Conservation (phyloP, 306 rosid species). For the Hippophae tibetana region DNA sequence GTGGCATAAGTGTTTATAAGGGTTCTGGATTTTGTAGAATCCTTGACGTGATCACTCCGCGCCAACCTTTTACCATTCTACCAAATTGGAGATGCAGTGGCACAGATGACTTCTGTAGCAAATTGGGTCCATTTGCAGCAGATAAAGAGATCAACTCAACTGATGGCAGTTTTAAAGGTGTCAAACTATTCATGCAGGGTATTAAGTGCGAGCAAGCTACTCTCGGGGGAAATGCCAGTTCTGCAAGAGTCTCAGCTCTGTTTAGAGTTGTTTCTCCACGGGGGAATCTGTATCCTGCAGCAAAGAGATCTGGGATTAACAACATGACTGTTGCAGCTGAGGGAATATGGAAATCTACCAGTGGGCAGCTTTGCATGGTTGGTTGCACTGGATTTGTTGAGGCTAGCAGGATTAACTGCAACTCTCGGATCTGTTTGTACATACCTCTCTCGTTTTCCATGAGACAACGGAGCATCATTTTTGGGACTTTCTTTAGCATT, state of each 20-base stretch:
- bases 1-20: conserved; percentile 37
- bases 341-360: conserved; percentile 84
- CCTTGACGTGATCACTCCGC: conserved; percentile 54
- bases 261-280: conserved; percentile 73
- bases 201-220: conserved; percentile 46
- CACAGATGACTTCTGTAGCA: conserved; percentile 61
- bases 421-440: conserved; percentile 67
- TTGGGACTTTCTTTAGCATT: conserved; percentile 60
- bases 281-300: conserved; percentile 52
- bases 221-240: conserved; percentile 22
- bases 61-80: conserved; percentile 52
- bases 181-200: conserved; percentile 60
- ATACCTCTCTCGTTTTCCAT: conserved; percentile 63
- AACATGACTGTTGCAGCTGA: conserved; percentile 71
- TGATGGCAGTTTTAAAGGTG: conserved; percentile 69
- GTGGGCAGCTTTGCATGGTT: conserved; percentile 94
- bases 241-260: conserved; percentile 62
- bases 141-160: conserved; percentile 54
- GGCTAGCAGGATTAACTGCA: conserved; percentile 42
- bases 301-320: conserved; percentile 58
- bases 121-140: conserved; percentile 62
- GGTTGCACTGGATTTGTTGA: conserved; percentile 64
- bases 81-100: conserved; percentile 81
- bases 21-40: conserved; percentile 55
- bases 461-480: conserved; percentile 55